phyloP scores from a whole-genome alignment of 2,329 filamentous ascomycete species.

The Aspergillus pseudoterreus region DNA sequence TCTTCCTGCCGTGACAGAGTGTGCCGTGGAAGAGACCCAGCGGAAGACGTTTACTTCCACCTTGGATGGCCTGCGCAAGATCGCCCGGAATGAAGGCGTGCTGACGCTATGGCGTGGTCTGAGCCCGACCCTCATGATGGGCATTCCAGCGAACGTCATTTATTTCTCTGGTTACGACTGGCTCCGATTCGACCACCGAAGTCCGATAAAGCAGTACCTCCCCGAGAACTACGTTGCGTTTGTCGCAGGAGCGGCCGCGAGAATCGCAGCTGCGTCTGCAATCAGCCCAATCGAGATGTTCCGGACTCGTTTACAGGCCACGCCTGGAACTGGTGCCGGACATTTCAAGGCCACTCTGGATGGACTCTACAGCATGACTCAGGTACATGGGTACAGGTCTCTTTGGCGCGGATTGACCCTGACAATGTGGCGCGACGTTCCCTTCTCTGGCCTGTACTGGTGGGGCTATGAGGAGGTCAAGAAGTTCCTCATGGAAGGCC shows the following conservation, averaged over 20 bases:
- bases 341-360: slow-evolving; percentile 76
- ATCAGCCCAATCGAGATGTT: slow-evolving; percentile 94
- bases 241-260: slow-evolving; percentile 71
- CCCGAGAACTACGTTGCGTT: slow-evolving; percentile 74
- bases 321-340: slow-evolving; percentile 53
- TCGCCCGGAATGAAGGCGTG: slow-evolving; percentile 86
- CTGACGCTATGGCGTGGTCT: slow-evolving; percentile 87
- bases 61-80: slow-evolving; percentile 87
- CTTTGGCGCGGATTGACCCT: slow-evolving; percentile 87
- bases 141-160: slow-evolving; percentile 91
- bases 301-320: slow-evolving; percentile 84
- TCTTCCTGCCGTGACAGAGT: slow-evolving; percentile 57
- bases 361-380: slow-evolving; percentile 76
- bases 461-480: slow-evolving; percentile 91
- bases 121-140: slow-evolving; percentile 92
- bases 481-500: slow-evolving; percentile 64
- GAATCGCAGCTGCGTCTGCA: slow-evolving; percentile 73
- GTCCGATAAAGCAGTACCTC: slow-evolving; percentile 63
- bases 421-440: slow-evolving; percentile 94
- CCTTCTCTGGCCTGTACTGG: slow-evolving; percentile 97
- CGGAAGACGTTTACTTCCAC: slow-evolving; percentile 84
- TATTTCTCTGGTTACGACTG: slow-evolving; percentile 99
- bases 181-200: slow-evolving; percentile 69
- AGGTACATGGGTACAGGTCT: slow-evolving; percentile 69
- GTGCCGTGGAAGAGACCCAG: slow-evolving; percentile 83